Evolutionary conservation across 257 asterid species (phyloP).

Genomic region (Nicotiana sylvestris): DNA sequence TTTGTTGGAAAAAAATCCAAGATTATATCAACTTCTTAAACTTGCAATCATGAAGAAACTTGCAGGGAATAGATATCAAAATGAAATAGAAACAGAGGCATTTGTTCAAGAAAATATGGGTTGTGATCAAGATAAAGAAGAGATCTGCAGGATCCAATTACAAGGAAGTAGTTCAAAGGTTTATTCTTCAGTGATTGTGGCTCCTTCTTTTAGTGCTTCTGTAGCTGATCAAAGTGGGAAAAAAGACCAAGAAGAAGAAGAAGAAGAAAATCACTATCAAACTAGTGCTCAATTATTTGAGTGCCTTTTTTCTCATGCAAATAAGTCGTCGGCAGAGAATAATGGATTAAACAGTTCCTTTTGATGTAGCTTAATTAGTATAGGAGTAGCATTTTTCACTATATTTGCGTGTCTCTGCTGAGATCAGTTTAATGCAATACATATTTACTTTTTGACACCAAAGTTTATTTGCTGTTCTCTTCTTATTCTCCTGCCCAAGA

Average conservation of each 20-base stretch:
- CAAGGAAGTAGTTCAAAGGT: conserved; percentile 25
- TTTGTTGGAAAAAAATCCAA: conserved; percentile 24
- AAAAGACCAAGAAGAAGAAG: not conserved
- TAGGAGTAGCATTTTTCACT: not conserved
- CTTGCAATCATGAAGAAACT: conserved; percentile 28
- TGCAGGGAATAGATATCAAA: not conserved
- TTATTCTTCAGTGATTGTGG: conserved; percentile 34
- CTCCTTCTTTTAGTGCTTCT: conserved; percentile 33
- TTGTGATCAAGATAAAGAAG: conserved; percentile 2
- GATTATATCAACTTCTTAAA: conserved; percentile 25
- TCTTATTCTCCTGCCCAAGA: not conserved
- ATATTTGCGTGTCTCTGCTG: not conserved
- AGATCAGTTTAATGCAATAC: not conserved
- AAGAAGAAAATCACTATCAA: not conserved
- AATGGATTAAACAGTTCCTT: not conserved
- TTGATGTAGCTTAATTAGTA: not conserved
- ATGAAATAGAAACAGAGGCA: not conserved
- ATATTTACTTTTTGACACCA: not conserved
- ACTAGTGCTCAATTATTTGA: not conserved
- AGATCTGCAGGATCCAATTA: not conserved
- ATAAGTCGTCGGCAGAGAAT: not conserved
- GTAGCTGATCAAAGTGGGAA: not conserved
- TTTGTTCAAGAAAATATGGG: not conserved
- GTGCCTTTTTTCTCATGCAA: conserved; percentile 6
- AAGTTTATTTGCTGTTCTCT: not conserved